Conservation (phyloP, 2,329 filamentous ascomycete species). For the Fusarium sp. region DNA sequence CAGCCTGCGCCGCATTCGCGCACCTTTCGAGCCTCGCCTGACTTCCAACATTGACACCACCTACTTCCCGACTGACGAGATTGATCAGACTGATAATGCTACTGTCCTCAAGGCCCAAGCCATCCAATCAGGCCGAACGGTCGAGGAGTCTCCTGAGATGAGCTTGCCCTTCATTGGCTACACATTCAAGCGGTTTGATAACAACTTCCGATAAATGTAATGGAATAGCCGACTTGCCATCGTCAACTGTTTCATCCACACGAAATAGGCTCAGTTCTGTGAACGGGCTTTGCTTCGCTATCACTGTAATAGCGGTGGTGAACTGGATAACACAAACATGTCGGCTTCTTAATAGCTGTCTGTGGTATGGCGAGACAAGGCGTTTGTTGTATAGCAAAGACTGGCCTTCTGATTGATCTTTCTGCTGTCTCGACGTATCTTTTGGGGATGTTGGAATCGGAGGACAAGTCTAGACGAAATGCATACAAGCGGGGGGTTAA, state of each 20-base stretch:
- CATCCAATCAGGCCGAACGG: conserved; percentile 70
- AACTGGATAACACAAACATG: conserved; percentile 9
- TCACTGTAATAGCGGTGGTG: conserved; percentile 1
- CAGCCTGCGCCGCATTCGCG: conserved; percentile 88
- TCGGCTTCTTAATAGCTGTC: conserved; percentile 1
- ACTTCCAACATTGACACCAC: conserved; percentile 95
- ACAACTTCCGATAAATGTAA: conserved; percentile 67
- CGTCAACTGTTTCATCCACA: neutral
- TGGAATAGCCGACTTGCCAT: neutral
- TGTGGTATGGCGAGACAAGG: conserved; percentile 9
- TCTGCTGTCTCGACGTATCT: conserved; percentile 17
- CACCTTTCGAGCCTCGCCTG: conserved; percentile 94
- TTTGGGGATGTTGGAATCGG: conserved; percentile 10
- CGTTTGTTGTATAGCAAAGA: conserved; percentile 11
- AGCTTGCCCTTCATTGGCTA: conserved; percentile 79
- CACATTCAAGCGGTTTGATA: conserved; percentile 93
- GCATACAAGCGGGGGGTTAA: conserved; percentile 29
- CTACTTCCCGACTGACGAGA: conserved; percentile 99
- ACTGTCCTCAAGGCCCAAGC: conserved; percentile 88
- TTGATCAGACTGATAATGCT: conserved; percentile 94
- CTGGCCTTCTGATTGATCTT: neutral
- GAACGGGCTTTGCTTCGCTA: conserved; percentile 28
- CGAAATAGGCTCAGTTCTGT: conserved; percentile 31
- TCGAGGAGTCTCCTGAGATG: conserved; percentile 90
- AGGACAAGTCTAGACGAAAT: conserved; percentile 23